Conservation (phyloP, 2,329 filamentous ascomycete species). For the Alternaria panax region DNA sequence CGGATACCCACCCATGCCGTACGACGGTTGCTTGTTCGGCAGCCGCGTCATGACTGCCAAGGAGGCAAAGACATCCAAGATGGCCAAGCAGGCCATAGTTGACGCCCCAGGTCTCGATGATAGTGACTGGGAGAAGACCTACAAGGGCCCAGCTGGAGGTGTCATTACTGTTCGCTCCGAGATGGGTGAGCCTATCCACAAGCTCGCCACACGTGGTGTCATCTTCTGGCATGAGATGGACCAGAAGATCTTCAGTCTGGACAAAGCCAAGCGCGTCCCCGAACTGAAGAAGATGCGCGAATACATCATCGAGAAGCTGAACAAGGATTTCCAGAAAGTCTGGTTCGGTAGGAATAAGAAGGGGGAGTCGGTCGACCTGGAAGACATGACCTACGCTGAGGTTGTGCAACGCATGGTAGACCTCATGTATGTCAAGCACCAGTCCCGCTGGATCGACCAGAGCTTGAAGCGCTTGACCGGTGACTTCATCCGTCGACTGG, state of each 20-base stretch:
- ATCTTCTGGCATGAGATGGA: slow-evolving; percentile 99
- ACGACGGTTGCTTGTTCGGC: slow-evolving; percentile 57
- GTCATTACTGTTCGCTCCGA: slow-evolving; percentile 97
- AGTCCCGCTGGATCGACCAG: slow-evolving; percentile 59
- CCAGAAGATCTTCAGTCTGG: slow-evolving; percentile 93
- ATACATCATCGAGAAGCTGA: slow-evolving; percentile 57
- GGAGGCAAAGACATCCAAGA: slow-evolving; percentile 54
- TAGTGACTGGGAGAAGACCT: slow-evolving; percentile 56
- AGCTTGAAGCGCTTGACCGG: slow-evolving; percentile 84
- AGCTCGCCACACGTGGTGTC: slow-evolving; percentile 95
- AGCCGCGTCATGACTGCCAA: slow-evolving; percentile 59
- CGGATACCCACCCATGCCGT: slow-evolving; percentile 57
- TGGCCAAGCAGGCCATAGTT: slow-evolving; percentile 56
- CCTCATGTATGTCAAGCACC: slow-evolving; percentile 57
- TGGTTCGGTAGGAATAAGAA: slow-evolving; percentile 57
- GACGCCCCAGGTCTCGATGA: slow-evolving; percentile 54
- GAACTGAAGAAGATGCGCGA: slow-evolving; percentile 55
- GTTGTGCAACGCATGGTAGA: slow-evolving; percentile 56
- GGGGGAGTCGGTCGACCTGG: slow-evolving; percentile 55
- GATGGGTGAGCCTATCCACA: slow-evolving; percentile 99
- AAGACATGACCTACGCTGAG: slow-evolving; percentile 59
- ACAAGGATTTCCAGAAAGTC: slow-evolving; percentile 58
- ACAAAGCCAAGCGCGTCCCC: slow-evolving; percentile 72
- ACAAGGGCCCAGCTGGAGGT: slow-evolving; percentile 79
- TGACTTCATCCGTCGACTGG: slow-evolving; percentile 95